Base-by-base conservation (phyloP, 2,329 filamentous ascomycete genomes). In the Dactylellina leptospora region DNA sequence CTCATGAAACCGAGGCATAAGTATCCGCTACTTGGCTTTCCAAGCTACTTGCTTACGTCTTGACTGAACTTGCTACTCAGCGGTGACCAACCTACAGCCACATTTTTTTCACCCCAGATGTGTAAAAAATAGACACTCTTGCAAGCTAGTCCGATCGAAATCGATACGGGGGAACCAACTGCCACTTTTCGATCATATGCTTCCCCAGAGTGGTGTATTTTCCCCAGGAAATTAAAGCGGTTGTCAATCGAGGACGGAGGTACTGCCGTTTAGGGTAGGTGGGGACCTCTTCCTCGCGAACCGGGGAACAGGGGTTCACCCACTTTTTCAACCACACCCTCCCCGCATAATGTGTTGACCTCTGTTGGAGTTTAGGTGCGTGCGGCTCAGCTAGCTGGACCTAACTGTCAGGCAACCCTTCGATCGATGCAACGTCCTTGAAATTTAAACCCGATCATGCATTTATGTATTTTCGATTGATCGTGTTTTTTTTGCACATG, bases 1-100 rank as follows among this genome's bases (percentile, higher is more conserved):
- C 66, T 71, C 58, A 53, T 71, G 66, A 71, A 71, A 53, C 66
- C 66, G 66, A 71, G 66, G 66, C 38, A 27, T 54, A 56, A 44
- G 66, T 71, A 71, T 71, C 59, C 20, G 66, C 38, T 62, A 71
- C 66, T 54, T 71, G 16, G 50, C 47, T 45, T 58, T 71, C 51
- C 33, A 63, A 18, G 51, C 30, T 33, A 20, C 13, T 50, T 62
- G 20, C 44, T 51, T 44, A 56, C 45, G 53, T 25, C 48, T 18
- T 28, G 22, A n/a, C n/a, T 63, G 66, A 71, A 58, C 51, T 51
- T 36, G 28, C 38, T 71, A 71, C 66, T 36, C 56, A 16, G 36
- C n/a, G n/a, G n/a, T n/a, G n/a, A n/a, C 36, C 36, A 40, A 40
- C 13, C 44, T 44, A 5, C 16, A 23, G 16, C 42, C 25, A 30